These are phyloP conservation scores for Ustilago tritici DNA, from an alignment of 1,284 basidiomycete species.

Conservation along the genomic window DNA sequence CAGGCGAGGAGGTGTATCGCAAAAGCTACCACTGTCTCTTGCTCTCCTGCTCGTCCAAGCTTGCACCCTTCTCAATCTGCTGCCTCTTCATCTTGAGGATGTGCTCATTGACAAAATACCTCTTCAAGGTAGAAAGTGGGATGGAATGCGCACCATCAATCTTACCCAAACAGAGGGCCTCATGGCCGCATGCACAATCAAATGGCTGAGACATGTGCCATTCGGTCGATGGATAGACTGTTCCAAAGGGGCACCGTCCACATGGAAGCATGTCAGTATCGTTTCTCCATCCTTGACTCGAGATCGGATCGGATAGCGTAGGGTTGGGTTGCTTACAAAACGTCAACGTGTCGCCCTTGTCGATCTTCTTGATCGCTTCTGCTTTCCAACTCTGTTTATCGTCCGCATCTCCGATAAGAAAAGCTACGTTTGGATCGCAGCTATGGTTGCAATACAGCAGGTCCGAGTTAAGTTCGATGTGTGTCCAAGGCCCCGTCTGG, in stretches of 20 bases:
- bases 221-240: conserved; percentile 67
- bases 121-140: conserved; percentile 20
- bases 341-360: conserved; percentile 57
- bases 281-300: too few species aligned
- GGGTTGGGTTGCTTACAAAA: conserved; percentile 57
- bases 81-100: conserved; percentile 54
- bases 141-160: conserved; percentile 61
- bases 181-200: conserved; percentile 54
- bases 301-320: too few species aligned
- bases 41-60: neutral
- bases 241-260: neutral
- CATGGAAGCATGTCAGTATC: neutral
- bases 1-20: neutral
- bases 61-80: conserved; percentile 19
- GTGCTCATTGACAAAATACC: conserved; percentile 63
- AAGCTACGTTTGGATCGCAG: conserved; percentile 61
- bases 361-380: conserved; percentile 54
- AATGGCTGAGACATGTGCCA: conserved; percentile 67
- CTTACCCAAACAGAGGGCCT: conserved; percentile 43
- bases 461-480: conserved; percentile 66
- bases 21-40: neutral
- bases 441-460: conserved; percentile 68
- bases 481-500: conserved; percentile 50
- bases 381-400: conserved; percentile 49
- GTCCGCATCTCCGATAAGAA: conserved; percentile 38